These are phyloP conservation scores for Sporodiniella umbellata DNA, from an alignment of 371 early-diverging fungal genomes.

Conservation along the genomic window DNA sequence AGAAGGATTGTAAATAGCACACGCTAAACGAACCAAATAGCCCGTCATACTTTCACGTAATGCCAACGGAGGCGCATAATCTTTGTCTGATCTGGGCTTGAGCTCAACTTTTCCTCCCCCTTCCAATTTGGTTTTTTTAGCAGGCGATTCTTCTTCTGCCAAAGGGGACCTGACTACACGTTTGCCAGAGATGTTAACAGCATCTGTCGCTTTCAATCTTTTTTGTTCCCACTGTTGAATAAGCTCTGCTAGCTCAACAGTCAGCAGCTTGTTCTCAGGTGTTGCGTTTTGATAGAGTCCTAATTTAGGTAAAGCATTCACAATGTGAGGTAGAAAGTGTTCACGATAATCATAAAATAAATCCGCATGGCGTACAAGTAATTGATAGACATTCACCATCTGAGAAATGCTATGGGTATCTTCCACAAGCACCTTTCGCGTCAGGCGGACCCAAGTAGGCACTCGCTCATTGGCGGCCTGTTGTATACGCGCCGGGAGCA, in stretches of 20 bases:
- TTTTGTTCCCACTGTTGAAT: conserved; percentile 86
- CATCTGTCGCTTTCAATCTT: conserved; percentile 31
- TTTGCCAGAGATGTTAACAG: not conserved
- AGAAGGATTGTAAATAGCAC: conserved; percentile 55
- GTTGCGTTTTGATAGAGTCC: conserved; percentile 83
- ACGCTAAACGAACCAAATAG: conserved; percentile 73
- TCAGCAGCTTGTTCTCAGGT: conserved; percentile 80
- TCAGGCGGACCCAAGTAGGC: conserved; percentile 88
- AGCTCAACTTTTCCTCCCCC: conserved; percentile 7
- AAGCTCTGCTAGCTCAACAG: conserved; percentile 88
- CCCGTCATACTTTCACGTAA: conserved; percentile 67
- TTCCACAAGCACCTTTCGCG: conserved; percentile 84
- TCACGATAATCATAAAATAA: conserved; percentile 86
- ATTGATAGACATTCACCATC: conserved; percentile 85
- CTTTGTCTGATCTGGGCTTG: conserved; percentile 10
- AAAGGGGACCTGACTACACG: no score
- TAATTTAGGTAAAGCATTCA: conserved; percentile 80
- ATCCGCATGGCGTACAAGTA: conserved; percentile 86
- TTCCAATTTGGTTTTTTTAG: conserved; percentile 31
- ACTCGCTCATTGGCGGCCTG: conserved; percentile 48
- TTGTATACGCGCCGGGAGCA: conserved; percentile 77
- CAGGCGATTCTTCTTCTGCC: conserved; percentile 22
- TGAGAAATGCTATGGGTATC: conserved; percentile 88
- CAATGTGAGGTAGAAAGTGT: conserved; percentile 88
- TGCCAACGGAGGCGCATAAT: conserved; percentile 52